A percentile compares a stretch with the other conserved stretches of the same genome.
Conservation (phyloP, 805 yeast genomes). For the Saccharomycopsis fermentans region DNA sequence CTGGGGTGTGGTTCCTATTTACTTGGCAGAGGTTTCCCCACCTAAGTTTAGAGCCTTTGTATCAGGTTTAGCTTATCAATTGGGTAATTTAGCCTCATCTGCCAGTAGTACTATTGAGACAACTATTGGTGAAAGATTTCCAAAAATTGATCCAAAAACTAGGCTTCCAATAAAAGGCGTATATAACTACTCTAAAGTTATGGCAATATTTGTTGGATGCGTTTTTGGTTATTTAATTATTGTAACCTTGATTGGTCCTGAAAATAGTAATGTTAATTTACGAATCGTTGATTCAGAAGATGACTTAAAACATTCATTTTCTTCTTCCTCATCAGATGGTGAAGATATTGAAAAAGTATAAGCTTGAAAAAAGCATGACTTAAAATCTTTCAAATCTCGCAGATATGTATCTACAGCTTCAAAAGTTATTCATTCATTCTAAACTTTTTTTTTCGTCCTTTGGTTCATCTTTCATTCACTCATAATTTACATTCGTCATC, state of each 20-base stretch:
- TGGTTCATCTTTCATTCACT: too few relatives aligned
- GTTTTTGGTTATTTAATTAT: slow-evolving; percentile 45
- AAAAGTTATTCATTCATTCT: not conserved
- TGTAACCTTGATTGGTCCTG: slow-evolving; percentile 49
- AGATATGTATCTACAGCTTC: not conserved
- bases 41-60: slow-evolving; percentile 55
- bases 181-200: slow-evolving; percentile 57
- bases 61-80: slow-evolving; percentile 54
- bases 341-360: not conserved
- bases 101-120: slow-evolving; percentile 66
- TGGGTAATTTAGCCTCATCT: slow-evolving; percentile 63
- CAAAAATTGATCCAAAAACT: slow-evolving; percentile 28
- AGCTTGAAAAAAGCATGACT: not conserved
- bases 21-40: slow-evolving; percentile 55
- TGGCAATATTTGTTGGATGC: slow-evolving; percentile 60
- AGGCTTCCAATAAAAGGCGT: slow-evolving; percentile 24
- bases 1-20: slow-evolving; percentile 64
- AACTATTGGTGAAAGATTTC: slow-evolving; percentile 47
- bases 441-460: too few relatives aligned
- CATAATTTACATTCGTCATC: too few relatives aligned
- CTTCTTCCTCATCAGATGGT: not conserved
- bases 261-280: slow-evolving; percentile 24
- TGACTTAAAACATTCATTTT: not conserved
- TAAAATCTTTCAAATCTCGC: not conserved
- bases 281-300: not conserved